A percentile compares a stretch with the other conserved stretches of the same genome.
Evolutionary conservation across 345 rosid species (phyloP).

Genomic region (Sisymbrium altissimum): DNA sequence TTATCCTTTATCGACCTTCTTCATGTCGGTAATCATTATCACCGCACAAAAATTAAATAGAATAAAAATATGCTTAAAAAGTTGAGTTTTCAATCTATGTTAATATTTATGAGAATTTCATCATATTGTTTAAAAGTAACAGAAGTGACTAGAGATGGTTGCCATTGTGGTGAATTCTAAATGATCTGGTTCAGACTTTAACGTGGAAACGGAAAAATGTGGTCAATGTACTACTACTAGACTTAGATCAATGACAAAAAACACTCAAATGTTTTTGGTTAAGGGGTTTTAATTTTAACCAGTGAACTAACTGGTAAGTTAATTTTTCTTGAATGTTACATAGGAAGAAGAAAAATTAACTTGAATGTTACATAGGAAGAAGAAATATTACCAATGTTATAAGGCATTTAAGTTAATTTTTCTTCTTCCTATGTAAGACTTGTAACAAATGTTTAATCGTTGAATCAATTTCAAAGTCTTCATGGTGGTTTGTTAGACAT

Average conservation of each 20-base stretch:
- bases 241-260: neutral
- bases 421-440: neutral
- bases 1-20: constrained; percentile 22
- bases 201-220: no score
- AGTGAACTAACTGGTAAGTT: neutral
- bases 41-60: neutral
- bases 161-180: neutral
- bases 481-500: neutral
- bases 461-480: neutral
- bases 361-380: no score
- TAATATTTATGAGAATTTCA: no score
- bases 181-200: neutral
- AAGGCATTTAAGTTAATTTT: neutral
- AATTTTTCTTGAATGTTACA: no score
- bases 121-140: no score
- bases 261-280: neutral
- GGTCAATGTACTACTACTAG: neutral
- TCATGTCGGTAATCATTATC: constrained; percentile 24
- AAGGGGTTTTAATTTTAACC: neutral
- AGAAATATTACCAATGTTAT: no score
- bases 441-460: neutral
- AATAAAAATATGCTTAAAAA: neutral
- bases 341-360: no score
- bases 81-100: neutral
- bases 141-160: neutral